These are phyloP conservation scores for Flaveria robusta DNA, from an alignment of 129 eudicot species.

Conservation along the genomic window DNA sequence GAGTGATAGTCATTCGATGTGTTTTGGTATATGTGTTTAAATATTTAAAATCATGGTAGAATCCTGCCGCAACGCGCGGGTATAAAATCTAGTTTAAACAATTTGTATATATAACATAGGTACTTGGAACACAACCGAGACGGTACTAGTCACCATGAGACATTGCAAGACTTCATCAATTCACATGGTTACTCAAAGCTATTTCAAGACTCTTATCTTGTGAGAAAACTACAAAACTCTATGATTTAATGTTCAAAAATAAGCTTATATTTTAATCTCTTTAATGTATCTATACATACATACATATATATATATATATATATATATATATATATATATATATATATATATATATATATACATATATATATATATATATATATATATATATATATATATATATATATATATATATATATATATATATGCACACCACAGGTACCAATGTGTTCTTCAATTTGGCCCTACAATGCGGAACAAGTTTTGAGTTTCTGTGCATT, in stretches of 20 bases:
- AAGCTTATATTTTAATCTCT: neutral
- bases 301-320: neutral
- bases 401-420: neutral
- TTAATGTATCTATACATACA: neutral
- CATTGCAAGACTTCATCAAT: constrained; percentile 67
- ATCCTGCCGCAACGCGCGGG: no score
- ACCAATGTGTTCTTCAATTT: constrained; percentile 74
- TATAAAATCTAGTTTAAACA: no score
- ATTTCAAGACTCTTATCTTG: constrained; percentile 77
- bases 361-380: neutral
- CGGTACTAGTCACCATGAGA: constrained; percentile 61
- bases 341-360: no score
- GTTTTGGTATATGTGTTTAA: no score
- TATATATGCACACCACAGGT: constrained; percentile 31
- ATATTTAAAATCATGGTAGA: no score
- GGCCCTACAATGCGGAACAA: constrained; percentile 77
- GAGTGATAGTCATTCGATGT: no score
- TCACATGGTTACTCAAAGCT: constrained; percentile 78
- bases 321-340: neutral
- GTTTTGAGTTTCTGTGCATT: constrained; percentile 80
- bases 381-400: neutral
- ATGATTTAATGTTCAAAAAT: neutral
- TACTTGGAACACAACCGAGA: constrained; percentile 71
- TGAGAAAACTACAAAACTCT: constrained; percentile 33
- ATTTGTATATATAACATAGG: constrained; percentile 37